Percentiles rank a stretch among this genome's conserved stretches.
Conservation (phyloP, 495 filamentous ascomycete genomes). For the Penicillium paxilli region DNA sequence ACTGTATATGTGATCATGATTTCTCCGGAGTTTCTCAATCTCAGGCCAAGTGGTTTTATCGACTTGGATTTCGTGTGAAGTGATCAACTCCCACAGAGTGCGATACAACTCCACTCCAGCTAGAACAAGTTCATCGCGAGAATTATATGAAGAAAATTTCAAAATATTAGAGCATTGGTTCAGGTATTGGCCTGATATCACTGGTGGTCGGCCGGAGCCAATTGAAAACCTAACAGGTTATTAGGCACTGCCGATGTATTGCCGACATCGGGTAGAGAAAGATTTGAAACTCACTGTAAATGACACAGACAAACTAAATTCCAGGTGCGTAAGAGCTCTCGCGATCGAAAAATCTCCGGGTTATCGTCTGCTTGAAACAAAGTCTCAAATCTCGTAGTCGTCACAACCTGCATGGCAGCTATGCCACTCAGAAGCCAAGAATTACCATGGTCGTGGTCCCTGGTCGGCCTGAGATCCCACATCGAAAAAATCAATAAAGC, state of each 20-base stretch:
- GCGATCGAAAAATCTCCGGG: not conserved
- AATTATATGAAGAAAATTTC: constrained; percentile 13
- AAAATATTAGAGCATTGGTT: constrained; percentile 16
- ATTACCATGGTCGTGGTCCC: constrained; percentile 18
- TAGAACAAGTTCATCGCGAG: constrained; percentile 15
- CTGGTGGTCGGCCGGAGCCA: constrained; percentile 15
- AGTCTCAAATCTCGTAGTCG: constrained; percentile 12
- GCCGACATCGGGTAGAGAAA: not conserved
- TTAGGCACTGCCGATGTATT: not conserved
- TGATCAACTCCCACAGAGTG: constrained; percentile 11
- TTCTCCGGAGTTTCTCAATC: constrained; percentile 11
- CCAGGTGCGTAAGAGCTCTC: constrained; percentile 17
- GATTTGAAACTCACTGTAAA: constrained; percentile 8
- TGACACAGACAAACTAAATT: constrained; percentile 21
- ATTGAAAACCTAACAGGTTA: constrained; percentile 10
- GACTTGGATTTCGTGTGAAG: constrained; percentile 8
- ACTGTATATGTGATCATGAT: constrained; percentile 17
- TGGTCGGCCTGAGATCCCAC: constrained; percentile 18
- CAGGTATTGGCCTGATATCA: constrained; percentile 15
- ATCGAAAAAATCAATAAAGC: constrained; percentile 19
- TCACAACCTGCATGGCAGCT: constrained; percentile 16
- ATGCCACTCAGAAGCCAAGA: constrained; percentile 19
- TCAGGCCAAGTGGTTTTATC: constrained; percentile 10
- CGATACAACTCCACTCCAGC: constrained; percentile 14
- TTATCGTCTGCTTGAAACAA: not conserved